Evolutionary conservation across 306 rosid genomes (phyloP).

Genomic region (Prosopis cineraria): DNA sequence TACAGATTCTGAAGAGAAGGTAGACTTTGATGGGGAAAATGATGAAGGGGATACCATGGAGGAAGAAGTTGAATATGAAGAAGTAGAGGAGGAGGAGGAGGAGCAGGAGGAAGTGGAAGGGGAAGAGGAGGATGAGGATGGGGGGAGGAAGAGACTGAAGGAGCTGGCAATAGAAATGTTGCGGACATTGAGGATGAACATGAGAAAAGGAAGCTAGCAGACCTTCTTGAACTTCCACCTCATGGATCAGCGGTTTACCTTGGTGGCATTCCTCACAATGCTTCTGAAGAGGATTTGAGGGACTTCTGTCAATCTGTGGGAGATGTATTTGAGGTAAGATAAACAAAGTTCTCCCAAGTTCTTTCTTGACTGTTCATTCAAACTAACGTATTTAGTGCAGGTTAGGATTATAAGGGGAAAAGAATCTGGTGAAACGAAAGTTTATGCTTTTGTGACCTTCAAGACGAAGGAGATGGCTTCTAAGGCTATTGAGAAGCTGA

Average conservation of each 20-base stretch:
- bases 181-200: conserved; percentile 33
- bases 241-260: conserved; percentile 77
- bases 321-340: conserved; percentile 64
- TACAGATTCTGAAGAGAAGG: conserved; percentile 60
- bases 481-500: conserved; percentile 62
- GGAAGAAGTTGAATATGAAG: conserved; percentile 77
- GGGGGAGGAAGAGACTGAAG: conserved; percentile 52
- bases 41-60: conserved; percentile 61
- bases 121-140: conserved; percentile 54
- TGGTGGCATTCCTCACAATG: conserved; percentile 64
- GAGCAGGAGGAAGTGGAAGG: conserved; percentile 58
- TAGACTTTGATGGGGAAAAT: conserved; percentile 74
- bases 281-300: conserved; percentile 66
- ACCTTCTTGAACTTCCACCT: conserved; percentile 81
- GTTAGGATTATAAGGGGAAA: conserved; percentile 73
- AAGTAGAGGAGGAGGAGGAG: conserved; percentile 71
- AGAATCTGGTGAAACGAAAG: conserved; percentile 53
- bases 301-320: conserved; percentile 67
- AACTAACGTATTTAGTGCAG: conserved; percentile 43
- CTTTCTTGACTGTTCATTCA: conserved; percentile 1
- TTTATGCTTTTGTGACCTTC: conserved; percentile 78
- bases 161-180: conserved; percentile 23
- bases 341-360: conserved; percentile 18
- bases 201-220: conserved; percentile 57
- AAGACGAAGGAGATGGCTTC: conserved; percentile 69